Conservation (phyloP, 345 rosid species). For the Pistacia vera region DNA sequence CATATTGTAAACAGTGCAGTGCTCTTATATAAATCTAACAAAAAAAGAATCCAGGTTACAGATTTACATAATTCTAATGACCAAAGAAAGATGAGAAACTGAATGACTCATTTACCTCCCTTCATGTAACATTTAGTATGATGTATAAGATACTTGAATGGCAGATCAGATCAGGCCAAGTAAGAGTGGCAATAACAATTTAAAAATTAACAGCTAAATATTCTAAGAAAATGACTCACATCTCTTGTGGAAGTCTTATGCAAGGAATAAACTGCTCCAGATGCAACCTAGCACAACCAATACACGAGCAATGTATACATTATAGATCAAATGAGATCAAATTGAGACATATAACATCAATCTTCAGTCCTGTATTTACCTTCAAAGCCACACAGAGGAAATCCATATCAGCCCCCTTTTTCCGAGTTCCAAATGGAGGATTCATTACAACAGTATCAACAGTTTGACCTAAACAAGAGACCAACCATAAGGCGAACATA, state of each 20-base stretch:
- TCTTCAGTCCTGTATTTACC: conserved; percentile 34
- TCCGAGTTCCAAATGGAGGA: conserved; percentile 96
- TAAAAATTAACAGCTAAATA: neutral
- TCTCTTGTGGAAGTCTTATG: conserved; percentile 99
- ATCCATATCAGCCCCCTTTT: conserved; percentile 89
- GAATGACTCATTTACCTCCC: neutral
- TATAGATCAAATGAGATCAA: neutral
- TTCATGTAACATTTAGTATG: neutral
- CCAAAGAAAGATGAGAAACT: neutral
- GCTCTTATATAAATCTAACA: too few relatives aligned
- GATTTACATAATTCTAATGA: neutral
- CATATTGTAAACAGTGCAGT: too few relatives aligned
- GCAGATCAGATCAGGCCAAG: neutral
- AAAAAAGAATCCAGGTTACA: neutral
- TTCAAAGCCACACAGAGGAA: conserved; percentile 73
- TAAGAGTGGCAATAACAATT: neutral
- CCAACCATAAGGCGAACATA: conserved; percentile 7
- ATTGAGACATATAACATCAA: conserved; percentile 16
- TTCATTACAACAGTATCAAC: conserved; percentile 92
- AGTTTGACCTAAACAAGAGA: conserved; percentile 45
- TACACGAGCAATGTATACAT: neutral
- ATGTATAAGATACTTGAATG: neutral
- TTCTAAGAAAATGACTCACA: conserved; percentile 40
- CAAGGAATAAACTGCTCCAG: conserved; percentile 90
- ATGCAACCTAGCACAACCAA: conserved; percentile 59